phyloP scores from a whole-genome alignment of 768 basidiomycete species.

The Amanita polypyramis region DNA sequence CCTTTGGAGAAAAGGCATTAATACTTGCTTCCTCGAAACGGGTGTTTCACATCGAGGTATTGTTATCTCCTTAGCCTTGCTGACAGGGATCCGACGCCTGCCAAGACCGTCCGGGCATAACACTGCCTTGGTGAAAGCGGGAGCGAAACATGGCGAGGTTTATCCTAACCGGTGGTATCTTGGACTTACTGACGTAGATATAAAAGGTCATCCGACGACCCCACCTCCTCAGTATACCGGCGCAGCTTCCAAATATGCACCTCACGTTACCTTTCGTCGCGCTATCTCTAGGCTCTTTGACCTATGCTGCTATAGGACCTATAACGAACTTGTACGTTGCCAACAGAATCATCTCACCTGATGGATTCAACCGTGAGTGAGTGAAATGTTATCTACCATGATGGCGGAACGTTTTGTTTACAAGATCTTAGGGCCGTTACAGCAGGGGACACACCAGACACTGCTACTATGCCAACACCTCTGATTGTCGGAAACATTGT shows the following conservation, averaged over 20 bases:
- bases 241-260: not conserved
- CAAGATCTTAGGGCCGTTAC: conserved; percentile 11
- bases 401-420: not conserved
- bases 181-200: not conserved
- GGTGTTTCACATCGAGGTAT: too few species aligned
- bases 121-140: too few species aligned
- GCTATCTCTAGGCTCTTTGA: not conserved
- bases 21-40: too few species aligned
- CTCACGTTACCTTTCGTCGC: not conserved
- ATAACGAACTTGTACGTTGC: conserved; percentile 20
- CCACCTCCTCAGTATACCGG: not conserved
- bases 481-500: conserved; percentile 23
- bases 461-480: conserved; percentile 25
- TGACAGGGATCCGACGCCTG: too few species aligned
- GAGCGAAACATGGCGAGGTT: too few species aligned
- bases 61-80: too few species aligned
- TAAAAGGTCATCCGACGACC: not conserved
- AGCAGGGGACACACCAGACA: conserved; percentile 10
- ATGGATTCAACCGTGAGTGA: conserved; percentile 31
- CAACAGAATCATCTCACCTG: conserved; percentile 32
- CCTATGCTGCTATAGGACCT: conserved; percentile 12
- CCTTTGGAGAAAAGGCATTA: too few species aligned
- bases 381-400: conserved; percentile 10
- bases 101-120: too few species aligned
- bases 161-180: too few species aligned